Conservation (phyloP, 768 basidiomycete genomes). For the Tulasnella sp. region DNA sequence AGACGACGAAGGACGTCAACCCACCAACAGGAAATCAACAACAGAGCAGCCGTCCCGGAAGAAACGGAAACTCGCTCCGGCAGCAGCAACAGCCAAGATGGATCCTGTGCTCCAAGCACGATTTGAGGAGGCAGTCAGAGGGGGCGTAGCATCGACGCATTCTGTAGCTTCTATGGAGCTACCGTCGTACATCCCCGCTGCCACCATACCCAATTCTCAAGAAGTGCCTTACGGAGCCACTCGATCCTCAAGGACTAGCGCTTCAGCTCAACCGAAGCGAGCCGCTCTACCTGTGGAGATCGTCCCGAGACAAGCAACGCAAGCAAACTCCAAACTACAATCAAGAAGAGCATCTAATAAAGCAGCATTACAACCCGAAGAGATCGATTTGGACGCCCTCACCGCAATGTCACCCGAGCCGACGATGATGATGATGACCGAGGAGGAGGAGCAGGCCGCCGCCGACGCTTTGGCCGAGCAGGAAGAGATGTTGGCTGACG, state of each 20-base stretch:
- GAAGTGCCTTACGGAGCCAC: constrained; percentile 9
- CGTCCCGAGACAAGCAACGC: constrained; percentile 6
- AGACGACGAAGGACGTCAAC: constrained; percentile 6
- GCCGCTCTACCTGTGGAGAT: constrained; percentile 19
- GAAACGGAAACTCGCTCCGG: constrained; percentile 21
- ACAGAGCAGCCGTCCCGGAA: constrained; percentile 17
- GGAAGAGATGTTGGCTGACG: constrained; percentile 1
- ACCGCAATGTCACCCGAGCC: constrained; percentile 20
- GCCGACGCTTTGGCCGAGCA: neutral
- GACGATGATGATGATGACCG: constrained; percentile 13
- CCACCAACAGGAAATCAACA: constrained; percentile 10
- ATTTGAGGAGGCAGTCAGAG: constrained; percentile 27
- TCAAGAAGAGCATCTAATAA: constrained; percentile 15
- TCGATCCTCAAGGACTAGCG: neutral
- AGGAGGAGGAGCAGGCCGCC: constrained; percentile 4
- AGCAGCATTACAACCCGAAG: neutral
- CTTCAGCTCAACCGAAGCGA: neutral
- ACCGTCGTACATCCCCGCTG: constrained; percentile 27
- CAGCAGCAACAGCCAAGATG: constrained; percentile 9
- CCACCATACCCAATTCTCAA: constrained; percentile 18
- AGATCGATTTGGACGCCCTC: constrained; percentile 18
- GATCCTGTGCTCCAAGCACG: constrained; percentile 10
- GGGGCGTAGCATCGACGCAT: constrained; percentile 26
- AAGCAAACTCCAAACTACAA: neutral
- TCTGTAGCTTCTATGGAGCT: constrained; percentile 26